phyloP scores from a whole-genome alignment of 1,139 yeast genomes.

The Taiozyma sp. region DNA sequence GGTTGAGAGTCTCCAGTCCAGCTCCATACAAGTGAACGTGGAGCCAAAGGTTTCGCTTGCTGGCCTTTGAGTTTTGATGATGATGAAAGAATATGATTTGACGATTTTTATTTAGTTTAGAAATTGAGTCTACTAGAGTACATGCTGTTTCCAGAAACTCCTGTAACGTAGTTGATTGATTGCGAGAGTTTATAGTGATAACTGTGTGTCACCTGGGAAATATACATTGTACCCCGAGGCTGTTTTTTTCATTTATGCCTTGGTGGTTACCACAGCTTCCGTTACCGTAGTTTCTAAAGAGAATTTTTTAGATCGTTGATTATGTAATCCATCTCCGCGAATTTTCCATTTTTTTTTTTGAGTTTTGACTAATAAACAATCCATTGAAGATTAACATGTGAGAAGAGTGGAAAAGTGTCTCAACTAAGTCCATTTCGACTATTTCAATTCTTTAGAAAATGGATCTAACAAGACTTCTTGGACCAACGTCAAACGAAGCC shows the following conservation, averaged over 20 bases:
- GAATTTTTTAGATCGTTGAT: background rate
- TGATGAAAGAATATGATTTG: background rate
- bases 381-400: too few relatives aligned
- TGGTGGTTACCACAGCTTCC: background rate
- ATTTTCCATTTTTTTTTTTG: background rate
- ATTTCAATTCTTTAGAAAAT: conserved; percentile 3
- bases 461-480: conserved; percentile 18
- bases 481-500: background rate
- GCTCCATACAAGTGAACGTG: conserved; percentile 25
- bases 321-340: background rate
- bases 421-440: too few relatives aligned
- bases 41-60: too few relatives aligned
- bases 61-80: background rate
- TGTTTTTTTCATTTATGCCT: too few relatives aligned
- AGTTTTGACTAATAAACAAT: background rate
- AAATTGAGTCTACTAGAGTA: background rate
- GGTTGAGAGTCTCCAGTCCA: conserved; percentile 60
- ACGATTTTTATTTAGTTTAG: background rate
- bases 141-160: background rate
- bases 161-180: background rate
- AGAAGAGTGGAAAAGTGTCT: too few relatives aligned
- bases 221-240: background rate
- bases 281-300: too few relatives aligned
- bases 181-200: background rate
- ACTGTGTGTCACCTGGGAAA: background rate